Percentiles rank a stretch among this genome's conserved stretches.
These are phyloP conservation scores for Batkoa obscura DNA, from an alignment of 371 early-diverging fungal species.

Conservation along the genomic window DNA sequence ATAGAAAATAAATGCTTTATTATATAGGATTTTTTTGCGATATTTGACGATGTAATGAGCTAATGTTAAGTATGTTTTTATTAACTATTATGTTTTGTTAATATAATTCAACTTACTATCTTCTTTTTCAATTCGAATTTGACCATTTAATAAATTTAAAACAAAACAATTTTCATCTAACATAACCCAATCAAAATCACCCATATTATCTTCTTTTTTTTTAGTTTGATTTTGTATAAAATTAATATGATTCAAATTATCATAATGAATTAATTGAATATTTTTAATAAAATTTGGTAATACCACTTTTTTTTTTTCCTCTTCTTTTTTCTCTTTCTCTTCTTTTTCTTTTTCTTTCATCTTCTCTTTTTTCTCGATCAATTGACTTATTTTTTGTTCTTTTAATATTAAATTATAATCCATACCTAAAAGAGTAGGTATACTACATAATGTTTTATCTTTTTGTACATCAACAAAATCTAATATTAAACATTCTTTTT, in stretches of 20 bases:
- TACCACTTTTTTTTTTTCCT: slow-evolving; percentile 7
- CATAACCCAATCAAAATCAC: background rate
- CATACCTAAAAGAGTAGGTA: slow-evolving; percentile 50
- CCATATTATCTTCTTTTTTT: no score
- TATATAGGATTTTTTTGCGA: background rate
- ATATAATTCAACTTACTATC: slow-evolving; percentile 9
- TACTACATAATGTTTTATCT: slow-evolving; percentile 23
- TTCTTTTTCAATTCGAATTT: slow-evolving; percentile 11
- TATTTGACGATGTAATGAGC: background rate
- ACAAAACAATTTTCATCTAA: slow-evolving; percentile 20
- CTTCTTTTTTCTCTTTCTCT: background rate
- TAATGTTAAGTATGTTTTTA: background rate
- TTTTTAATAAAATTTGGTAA: slow-evolving; percentile 3
- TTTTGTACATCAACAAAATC: slow-evolving; percentile 61
- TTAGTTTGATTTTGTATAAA: slow-evolving; percentile 8
- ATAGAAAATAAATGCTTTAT: slow-evolving; percentile 7
- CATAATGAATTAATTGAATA: slow-evolving; percentile 19
- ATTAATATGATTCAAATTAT: slow-evolving; percentile 27
- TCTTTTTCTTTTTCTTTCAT: slow-evolving; percentile 4
- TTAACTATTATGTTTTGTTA: slow-evolving; percentile 5
- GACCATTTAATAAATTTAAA: slow-evolving; percentile 9
- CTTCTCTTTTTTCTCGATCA: slow-evolving; percentile 4
- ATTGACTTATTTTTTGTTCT: slow-evolving; percentile 7
- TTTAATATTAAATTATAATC: slow-evolving; percentile 20
- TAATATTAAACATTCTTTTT: slow-evolving; percentile 60